Evolutionary conservation across 2,329 filamentous ascomycete genomes (phyloP).

Genomic region (Diplodia intermedia): DNA sequence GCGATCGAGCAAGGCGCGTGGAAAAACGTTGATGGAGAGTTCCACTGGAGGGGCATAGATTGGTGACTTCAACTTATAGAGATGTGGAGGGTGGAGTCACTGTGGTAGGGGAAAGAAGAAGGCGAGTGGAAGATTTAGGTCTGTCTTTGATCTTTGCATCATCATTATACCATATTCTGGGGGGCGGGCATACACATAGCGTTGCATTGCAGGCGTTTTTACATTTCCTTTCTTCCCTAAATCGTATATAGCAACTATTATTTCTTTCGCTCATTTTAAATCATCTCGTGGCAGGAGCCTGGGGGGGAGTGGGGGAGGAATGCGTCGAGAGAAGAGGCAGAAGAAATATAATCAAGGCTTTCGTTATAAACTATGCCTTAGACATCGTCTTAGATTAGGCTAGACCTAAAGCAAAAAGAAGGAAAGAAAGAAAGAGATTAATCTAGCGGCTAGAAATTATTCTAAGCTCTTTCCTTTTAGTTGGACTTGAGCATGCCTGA

Average conservation of each 20-base stretch:
- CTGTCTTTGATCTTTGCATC: neutral
- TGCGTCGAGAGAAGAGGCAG: neutral
- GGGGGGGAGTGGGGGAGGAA: neutral
- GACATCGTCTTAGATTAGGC: too few relatives aligned
- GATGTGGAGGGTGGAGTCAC: neutral
- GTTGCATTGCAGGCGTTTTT: slow-evolving; percentile 27
- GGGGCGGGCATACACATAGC: slow-evolving; percentile 4
- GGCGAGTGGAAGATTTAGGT: neutral
- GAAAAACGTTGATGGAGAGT: slow-evolving; percentile 41
- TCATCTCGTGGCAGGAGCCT: neutral
- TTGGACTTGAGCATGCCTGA: too few relatives aligned
- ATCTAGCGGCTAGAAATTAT: too few relatives aligned
- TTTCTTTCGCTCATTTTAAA: neutral
- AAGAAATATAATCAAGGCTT: neutral
- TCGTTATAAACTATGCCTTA: neutral
- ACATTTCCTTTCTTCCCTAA: neutral
- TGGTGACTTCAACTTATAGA: slow-evolving; percentile 39
- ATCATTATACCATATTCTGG: slow-evolving; percentile 19
- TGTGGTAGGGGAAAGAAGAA: too few relatives aligned
- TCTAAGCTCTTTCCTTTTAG: too few relatives aligned
- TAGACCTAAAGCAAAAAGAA: too few relatives aligned
- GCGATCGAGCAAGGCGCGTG: slow-evolving; percentile 39
- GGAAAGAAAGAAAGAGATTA: too few relatives aligned
- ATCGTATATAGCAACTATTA: neutral
- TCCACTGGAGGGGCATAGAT: slow-evolving; percentile 48